Evolutionary conservation across 106 monocot genomes (phyloP), one percentile per base, ranked within the genome.

Genomic region (Alisma plantagoaquatica): DNA sequence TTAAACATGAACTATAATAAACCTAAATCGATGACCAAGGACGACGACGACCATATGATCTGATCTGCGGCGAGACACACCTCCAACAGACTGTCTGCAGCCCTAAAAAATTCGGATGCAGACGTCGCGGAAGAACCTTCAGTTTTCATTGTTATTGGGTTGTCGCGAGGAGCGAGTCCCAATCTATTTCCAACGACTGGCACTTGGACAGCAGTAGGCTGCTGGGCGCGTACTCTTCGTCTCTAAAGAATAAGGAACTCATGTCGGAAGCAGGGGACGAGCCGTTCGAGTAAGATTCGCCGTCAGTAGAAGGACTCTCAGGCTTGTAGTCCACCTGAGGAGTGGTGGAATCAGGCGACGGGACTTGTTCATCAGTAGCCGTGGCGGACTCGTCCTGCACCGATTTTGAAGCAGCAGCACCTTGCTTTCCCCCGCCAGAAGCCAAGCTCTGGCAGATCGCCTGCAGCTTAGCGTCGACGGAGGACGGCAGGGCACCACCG

Each of bases 391-490:
- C 10, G 23, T 22, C 21, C 5, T 19, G 29, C 5, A 31, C 5
- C 23, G 17, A 20, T 17, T 6, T 9, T 19, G 17, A n/a, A n/a
- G n/a, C n/a, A n/a, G n/a, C n/a, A n/a, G n/a, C n/a, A n/a, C n/a
- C 14, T 38, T 14, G 35, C 35, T 24, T 3, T 20, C 22, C 3
- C 19, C 22, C 10, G 10, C 4, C 19, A 29, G 29, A 29, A 1
- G 53, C 60, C 23, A 82, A 44, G 16, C 88, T 75, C 49, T 70
- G 80, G 57, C 62, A 75, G 45, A 84, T 84, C 25, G 80, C 63
- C 50, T 77, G 90, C 38, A 91, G 83, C 66, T 91, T 57, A 18
- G 77, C 51, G 46, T 91, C 84, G 18, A 91, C 83, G 49, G 84
- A 61, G 31, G 65, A 51, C 28, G 72, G 44, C 27, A 91, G 60